These are phyloP conservation scores for Anthracocystis panici-leucophaei DNA, from an alignment of 1,284 basidiomycete species.

Conservation along the genomic window DNA sequence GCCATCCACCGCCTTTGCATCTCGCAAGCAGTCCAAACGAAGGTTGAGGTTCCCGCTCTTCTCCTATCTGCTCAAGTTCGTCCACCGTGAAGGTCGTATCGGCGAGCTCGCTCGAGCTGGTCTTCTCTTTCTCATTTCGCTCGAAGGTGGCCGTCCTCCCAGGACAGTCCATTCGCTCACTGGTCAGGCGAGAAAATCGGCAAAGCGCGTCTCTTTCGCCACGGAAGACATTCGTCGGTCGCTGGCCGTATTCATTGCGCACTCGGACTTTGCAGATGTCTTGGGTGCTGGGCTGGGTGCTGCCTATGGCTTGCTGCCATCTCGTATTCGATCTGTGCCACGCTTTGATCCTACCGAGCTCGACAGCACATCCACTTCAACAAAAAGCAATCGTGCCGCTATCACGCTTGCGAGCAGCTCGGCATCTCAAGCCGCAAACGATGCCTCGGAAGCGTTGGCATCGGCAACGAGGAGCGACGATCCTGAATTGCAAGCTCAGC, in stretches of 20 bases:
- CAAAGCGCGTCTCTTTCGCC: slow-evolving; percentile 28
- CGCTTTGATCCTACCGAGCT: slow-evolving; percentile 38
- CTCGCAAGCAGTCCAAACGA: slow-evolving; percentile 22
- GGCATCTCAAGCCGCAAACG: slow-evolving; percentile 9
- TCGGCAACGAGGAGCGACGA: slow-evolving; percentile 70
- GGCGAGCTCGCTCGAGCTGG: slow-evolving; percentile 95
- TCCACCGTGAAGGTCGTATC: slow-evolving; percentile 91
- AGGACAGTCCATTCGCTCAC: not conserved
- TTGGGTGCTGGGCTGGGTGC: slow-evolving; percentile 93
- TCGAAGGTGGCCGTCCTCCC: slow-evolving; percentile 68
- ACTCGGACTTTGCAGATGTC: slow-evolving; percentile 96
- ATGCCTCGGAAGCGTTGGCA: slow-evolving; percentile 21
- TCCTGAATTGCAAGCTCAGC: slow-evolving; percentile 81
- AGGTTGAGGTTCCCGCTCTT: slow-evolving; percentile 72
- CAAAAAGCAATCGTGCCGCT: slow-evolving; percentile 5
- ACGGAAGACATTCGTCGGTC: slow-evolving; percentile 70
- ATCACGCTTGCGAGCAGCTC: slow-evolving; percentile 48
- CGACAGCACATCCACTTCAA: slow-evolving; percentile 8
- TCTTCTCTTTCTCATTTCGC: slow-evolving; percentile 89
- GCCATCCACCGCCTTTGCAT: slow-evolving; percentile 24
- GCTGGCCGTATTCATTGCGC: slow-evolving; percentile 91
- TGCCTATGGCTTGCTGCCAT: slow-evolving; percentile 88
- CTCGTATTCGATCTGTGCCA: slow-evolving; percentile 29
- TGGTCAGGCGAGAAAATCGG: slow-evolving; percentile 4
- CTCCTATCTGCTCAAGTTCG: slow-evolving; percentile 93